Evolutionary conservation across 306 rosid genomes (phyloP).

Genomic region (Citrullus amarus): DNA sequence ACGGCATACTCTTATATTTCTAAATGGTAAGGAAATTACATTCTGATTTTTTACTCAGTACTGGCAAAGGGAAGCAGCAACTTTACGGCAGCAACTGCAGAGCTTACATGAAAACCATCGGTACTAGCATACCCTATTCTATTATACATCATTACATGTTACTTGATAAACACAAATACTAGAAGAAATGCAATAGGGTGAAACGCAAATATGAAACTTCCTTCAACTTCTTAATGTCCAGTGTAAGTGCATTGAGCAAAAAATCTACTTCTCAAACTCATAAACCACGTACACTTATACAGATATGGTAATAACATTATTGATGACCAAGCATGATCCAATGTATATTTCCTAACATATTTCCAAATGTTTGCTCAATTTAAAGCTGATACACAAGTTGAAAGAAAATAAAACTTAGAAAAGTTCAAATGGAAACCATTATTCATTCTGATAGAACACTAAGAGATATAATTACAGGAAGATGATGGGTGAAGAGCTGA

Average conservation of each 20-base stretch:
- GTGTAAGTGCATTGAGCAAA: background rate
- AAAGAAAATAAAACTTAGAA: background rate
- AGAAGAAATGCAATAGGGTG: background rate
- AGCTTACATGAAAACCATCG: constrained; percentile 56
- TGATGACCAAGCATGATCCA: background rate
- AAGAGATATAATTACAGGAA: constrained; percentile 32
- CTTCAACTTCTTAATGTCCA: background rate
- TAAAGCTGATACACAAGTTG: background rate
- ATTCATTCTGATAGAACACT: background rate
- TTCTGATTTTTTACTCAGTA: constrained; percentile 27
- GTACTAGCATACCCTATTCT: constrained; percentile 18
- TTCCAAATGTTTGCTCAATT: background rate
- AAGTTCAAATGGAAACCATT: background rate
- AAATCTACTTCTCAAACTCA: background rate
- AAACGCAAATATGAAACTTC: background rate
- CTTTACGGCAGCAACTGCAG: constrained; percentile 67
- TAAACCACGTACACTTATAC: background rate
- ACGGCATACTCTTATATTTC: background rate
- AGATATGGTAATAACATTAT: background rate
- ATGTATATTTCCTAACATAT: background rate
- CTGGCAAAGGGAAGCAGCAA: constrained; percentile 69
- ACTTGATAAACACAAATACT: background rate
- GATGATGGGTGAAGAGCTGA: constrained; percentile 88
- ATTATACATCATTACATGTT: background rate
- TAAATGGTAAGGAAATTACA: background rate